These are phyloP conservation scores for Steccherinum ochraceum DNA, from an alignment of 768 basidiomycete species.

Conservation along the genomic window DNA sequence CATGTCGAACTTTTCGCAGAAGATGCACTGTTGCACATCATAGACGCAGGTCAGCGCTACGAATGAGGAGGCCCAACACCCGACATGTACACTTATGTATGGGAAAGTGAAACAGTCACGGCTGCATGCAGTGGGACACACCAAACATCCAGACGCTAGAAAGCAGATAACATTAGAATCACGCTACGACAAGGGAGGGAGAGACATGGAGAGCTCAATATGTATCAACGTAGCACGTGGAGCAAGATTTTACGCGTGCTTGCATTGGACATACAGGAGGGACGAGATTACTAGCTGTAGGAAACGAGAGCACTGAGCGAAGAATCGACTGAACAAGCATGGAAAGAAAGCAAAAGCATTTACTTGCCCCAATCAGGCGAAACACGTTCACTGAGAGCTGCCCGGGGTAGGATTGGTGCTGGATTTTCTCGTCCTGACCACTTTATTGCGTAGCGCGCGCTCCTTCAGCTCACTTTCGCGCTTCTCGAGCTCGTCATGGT, in stretches of 20 bases:
- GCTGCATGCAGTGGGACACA: background rate
- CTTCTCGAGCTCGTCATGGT: slow-evolving; percentile 46
- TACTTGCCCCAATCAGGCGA: background rate
- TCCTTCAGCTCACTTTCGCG: slow-evolving; percentile 81
- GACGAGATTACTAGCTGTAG: background rate
- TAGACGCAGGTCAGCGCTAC: too few species aligned
- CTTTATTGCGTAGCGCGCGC: slow-evolving; percentile 76
- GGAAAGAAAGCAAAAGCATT: background rate
- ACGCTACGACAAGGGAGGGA: background rate
- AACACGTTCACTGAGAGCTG: slow-evolving; percentile 1
- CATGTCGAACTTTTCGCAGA: too few species aligned
- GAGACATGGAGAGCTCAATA: background rate
- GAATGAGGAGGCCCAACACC: too few species aligned
- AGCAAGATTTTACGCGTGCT: background rate
- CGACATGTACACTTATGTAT: too few species aligned
- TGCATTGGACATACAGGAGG: background rate
- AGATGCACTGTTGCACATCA: too few species aligned
- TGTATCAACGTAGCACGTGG: background rate
- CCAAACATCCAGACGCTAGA: background rate
- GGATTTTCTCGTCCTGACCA: slow-evolving; percentile 61
- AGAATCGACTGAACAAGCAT: background rate
- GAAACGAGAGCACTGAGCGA: background rate
- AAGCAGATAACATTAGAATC: background rate
- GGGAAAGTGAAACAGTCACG: too few species aligned
- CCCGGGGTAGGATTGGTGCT: slow-evolving; percentile 16